Percentiles rank a stretch among this genome's conserved stretches.
phyloP scores from a whole-genome alignment of 2,329 filamentous ascomycete species.

The Parafenestella ontariensis region DNA sequence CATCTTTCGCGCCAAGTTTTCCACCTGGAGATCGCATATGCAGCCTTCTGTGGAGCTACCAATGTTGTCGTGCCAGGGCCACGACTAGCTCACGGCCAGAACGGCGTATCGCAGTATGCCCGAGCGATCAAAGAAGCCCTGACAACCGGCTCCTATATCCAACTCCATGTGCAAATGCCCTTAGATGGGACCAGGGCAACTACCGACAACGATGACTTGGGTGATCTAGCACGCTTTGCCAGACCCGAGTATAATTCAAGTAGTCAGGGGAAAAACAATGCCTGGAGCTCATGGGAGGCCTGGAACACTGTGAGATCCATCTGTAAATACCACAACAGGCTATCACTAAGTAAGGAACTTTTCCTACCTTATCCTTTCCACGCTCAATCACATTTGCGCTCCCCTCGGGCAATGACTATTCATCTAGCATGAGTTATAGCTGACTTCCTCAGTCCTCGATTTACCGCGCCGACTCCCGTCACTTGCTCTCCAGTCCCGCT shows the following conservation, averaged over 20 bases:
- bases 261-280: slow-evolving; percentile 57
- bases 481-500: slow-evolving; percentile 63
- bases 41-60: slow-evolving; percentile 89
- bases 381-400: neutral
- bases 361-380: neutral
- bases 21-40: slow-evolving; percentile 90
- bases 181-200: slow-evolving; percentile 77
- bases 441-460: slow-evolving; percentile 52
- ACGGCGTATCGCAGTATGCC: slow-evolving; percentile 75
- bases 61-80: slow-evolving; percentile 86
- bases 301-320: slow-evolving; percentile 88
- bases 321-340: slow-evolving; percentile 82
- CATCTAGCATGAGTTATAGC: neutral
- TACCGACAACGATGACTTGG: slow-evolving; percentile 60
- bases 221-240: slow-evolving; percentile 61
- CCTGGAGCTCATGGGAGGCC: slow-evolving; percentile 87
- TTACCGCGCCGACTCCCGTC: slow-evolving; percentile 66
- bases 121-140: slow-evolving; percentile 84
- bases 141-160: slow-evolving; percentile 75
- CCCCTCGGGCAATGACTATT: neutral
- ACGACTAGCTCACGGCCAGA: slow-evolving; percentile 65
- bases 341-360: slow-evolving; percentile 77
- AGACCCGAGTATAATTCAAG: slow-evolving; percentile 47
- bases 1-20: slow-evolving; percentile 89
- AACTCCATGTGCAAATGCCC: slow-evolving; percentile 80